These are phyloP conservation scores for Nyssa sinensis DNA, from an alignment of 148 eudicot genomes.

Conservation along the genomic window DNA sequence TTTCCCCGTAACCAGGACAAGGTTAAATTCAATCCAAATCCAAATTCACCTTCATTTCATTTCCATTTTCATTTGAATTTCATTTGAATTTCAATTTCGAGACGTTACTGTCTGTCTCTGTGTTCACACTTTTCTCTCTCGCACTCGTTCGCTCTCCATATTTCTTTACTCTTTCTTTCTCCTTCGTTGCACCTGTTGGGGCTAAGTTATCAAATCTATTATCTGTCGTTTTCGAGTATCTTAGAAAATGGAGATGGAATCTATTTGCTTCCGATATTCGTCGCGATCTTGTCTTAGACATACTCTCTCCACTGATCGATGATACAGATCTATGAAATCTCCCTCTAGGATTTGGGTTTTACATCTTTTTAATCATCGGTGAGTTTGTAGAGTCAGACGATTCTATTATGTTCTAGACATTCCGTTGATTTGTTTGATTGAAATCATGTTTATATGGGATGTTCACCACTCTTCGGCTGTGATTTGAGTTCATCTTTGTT, in stretches of 20 bases:
- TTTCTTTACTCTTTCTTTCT: background rate
- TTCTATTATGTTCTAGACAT: background rate
- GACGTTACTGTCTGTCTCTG: background rate
- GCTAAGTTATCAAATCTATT: background rate
- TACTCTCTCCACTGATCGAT: constrained; percentile 5
- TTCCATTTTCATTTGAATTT: constrained; percentile 6
- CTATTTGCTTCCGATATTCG: constrained; percentile 7
- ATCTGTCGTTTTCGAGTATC: background rate
- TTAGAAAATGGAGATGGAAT: constrained; percentile 18
- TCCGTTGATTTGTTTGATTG: background rate
- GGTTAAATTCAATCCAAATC: background rate
- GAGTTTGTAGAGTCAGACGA: too few relatives aligned
- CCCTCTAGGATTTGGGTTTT: background rate
- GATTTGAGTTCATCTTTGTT: background rate
- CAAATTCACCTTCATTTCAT: background rate
- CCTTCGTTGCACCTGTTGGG: background rate
- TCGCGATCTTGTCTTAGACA: constrained; percentile 1
- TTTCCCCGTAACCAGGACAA: too few relatives aligned
- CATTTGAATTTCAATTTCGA: constrained; percentile 3
- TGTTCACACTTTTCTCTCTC: background rate
- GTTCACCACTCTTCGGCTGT: background rate
- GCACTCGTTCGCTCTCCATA: background rate
- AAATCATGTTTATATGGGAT: background rate
- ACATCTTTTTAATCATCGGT: background rate
- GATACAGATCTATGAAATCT: constrained; percentile 3